A percentile compares a stretch with the other conserved stretches of the same genome.
phyloP scores from a whole-genome alignment of 2,329 filamentous ascomycete species.

The Hypoxylon sp. region DNA sequence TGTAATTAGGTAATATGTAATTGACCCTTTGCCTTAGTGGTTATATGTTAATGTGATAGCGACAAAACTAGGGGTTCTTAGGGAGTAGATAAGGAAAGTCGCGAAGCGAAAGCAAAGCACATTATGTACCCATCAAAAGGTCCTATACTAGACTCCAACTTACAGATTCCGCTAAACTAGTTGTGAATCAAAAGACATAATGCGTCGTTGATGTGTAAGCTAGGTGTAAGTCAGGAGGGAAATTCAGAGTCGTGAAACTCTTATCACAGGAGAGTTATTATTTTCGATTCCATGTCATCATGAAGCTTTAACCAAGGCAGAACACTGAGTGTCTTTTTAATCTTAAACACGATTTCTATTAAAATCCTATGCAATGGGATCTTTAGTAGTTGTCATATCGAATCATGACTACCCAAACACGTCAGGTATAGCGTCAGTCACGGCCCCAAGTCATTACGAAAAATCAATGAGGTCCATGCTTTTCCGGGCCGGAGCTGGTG shows the following conservation, averaged over 20 bases:
- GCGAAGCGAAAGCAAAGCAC: neutral
- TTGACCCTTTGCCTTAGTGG: neutral
- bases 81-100: neutral
- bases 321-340: neutral
- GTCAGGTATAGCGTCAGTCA: neutral
- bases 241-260: neutral
- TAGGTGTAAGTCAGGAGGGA: neutral
- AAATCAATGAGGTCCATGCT: neutral
- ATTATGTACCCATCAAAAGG: neutral
- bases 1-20: neutral
- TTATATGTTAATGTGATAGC: neutral
- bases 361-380: neutral
- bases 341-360: neutral
- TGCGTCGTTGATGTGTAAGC: neutral
- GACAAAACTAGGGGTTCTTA: neutral
- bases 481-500: conserved; percentile 16
- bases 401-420: neutral
- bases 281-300: neutral
- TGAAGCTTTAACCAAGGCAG: neutral
- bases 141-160: neutral
- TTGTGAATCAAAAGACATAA: neutral
- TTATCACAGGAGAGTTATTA: neutral
- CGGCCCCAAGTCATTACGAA: neutral
- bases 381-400: neutral
- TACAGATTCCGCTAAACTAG: neutral